Conservation (phyloP, 2,329 filamentous ascomycete species). For the Furcasterigmium sp. region DNA sequence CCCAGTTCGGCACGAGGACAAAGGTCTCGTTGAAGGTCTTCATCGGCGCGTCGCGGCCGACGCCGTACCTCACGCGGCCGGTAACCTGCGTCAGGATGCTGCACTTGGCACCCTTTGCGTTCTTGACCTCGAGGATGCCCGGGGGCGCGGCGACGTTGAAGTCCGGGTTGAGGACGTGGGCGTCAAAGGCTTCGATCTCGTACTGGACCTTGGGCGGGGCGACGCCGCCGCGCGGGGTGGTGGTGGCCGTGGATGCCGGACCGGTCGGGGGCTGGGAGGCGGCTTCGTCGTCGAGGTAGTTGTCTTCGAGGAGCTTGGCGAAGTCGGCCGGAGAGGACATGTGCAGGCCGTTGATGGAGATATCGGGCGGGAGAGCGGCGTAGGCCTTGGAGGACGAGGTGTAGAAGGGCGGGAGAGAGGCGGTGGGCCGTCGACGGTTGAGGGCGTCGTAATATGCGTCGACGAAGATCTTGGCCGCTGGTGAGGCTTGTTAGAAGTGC, state of each 20-base stretch:
- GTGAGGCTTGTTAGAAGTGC: conserved; percentile 4
- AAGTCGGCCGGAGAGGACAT: conserved; percentile 59
- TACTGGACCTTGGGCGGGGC: conserved; percentile 52
- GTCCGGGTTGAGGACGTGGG: conserved; percentile 69
- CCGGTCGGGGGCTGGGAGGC: neutral
- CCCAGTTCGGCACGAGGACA: conserved; percentile 73
- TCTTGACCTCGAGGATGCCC: conserved; percentile 32
- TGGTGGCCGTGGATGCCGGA: neutral
- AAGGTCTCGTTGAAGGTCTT: conserved; percentile 76
- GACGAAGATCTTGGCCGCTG: conserved; percentile 68
- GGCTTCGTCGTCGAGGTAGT: conserved; percentile 23
- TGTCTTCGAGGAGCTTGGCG: conserved; percentile 61
- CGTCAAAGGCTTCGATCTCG: conserved; percentile 71
- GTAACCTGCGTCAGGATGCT: conserved; percentile 70
- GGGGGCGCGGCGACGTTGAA: conserved; percentile 51
- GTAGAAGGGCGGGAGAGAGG: conserved; percentile 65
- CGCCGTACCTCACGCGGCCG: conserved; percentile 66
- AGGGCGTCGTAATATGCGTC: conserved; percentile 73
- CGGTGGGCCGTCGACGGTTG: conserved; percentile 59
- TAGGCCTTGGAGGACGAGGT: conserved; percentile 51
- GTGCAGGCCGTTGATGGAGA: conserved; percentile 74
- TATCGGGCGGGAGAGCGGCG: conserved; percentile 51
- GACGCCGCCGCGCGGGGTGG: neutral
- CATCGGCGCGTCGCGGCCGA: conserved; percentile 54
- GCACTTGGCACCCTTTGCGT: conserved; percentile 51